These are phyloP conservation scores for Erodium chrysanthum DNA, from an alignment of 441 rosid genomes.

Conservation along the genomic window DNA sequence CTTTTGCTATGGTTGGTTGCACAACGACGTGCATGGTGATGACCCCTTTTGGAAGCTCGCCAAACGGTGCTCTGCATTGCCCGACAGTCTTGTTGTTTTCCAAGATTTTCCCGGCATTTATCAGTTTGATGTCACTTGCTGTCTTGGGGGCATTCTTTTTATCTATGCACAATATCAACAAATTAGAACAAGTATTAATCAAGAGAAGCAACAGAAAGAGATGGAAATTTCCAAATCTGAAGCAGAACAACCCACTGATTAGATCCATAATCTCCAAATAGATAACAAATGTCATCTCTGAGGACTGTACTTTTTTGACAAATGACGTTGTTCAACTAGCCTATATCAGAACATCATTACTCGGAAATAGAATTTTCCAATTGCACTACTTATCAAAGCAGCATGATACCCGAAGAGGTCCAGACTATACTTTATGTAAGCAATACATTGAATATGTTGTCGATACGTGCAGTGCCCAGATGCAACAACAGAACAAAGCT, in stretches of 20 bases:
- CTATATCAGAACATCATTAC: not conserved
- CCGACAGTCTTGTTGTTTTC: constrained; percentile 79
- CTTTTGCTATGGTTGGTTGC: constrained; percentile 59
- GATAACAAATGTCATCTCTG: too few relatives aligned
- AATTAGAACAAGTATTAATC: constrained; percentile 5
- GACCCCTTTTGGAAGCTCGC: constrained; percentile 55
- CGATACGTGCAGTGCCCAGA: too few relatives aligned
- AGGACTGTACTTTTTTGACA: too few relatives aligned
- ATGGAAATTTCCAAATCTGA: not conserved
- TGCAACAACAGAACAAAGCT: too few relatives aligned
- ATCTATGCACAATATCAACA: constrained; percentile 30
- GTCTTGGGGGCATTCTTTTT: constrained; percentile 61
- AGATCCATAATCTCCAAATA: not conserved
- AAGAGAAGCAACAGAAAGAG: not conserved
- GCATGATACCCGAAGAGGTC: too few relatives aligned
- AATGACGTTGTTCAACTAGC: not conserved
- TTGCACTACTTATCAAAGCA: not conserved
- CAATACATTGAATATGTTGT: too few relatives aligned
- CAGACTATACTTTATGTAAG: too few relatives aligned
- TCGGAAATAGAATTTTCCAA: not conserved
- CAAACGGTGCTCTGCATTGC: constrained; percentile 70
- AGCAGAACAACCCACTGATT: not conserved
- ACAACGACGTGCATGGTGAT: constrained; percentile 94
- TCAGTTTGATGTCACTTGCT: constrained; percentile 69
- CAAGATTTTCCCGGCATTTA: constrained; percentile 76